Base-by-base conservation (phyloP, 139 green algal species). In the Nannochloris sp. region DNA sequence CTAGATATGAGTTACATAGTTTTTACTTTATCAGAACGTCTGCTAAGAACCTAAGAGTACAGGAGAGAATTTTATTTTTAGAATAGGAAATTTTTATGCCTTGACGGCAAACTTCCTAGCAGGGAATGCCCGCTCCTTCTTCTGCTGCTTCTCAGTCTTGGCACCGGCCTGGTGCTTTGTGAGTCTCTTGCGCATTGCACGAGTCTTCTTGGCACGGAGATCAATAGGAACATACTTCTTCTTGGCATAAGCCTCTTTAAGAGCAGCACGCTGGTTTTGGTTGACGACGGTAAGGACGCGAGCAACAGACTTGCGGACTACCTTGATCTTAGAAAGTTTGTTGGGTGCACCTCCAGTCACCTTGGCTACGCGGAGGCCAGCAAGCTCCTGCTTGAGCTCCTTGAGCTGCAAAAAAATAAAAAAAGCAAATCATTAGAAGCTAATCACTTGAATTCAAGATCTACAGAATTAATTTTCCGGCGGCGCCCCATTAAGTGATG, bases 251-350 rank as follows among this genome's bases (percentile, higher is more conserved):
- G 75, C 85, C 35, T 92, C 81, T 42, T 89, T 75, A 31, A 99
- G 78, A 3, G 89, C 87, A 7, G 71, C 65, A 35, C 86, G 83
- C 87, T 96, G 87, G 60, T 89, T 95, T 71, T 97, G 89, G 72
- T 77, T 86, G 72, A 97, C 92, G 32, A 99, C 90, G 9, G 95
- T 99, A 64, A 96, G 70, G 39, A 97, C 89, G 66, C 90, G 89
- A 12, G 94, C 93, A 60, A 99, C 96, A 53, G 79, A 85, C 79
- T 97, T 92, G 61, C 95, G 83, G 45, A 99, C 92, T 31, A 95
- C 85, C 84, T 99, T 99, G 80, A 99, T 99, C 82, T 99, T 99
- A 35, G 89, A 95, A 2, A 99, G 92, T 87, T 99, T 99, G 90
- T 99, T 99, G 47, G 95, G 91, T 25, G 95, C 95, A 35, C 95